Percentiles rank a stretch among this genome's conserved stretches.
Conservation (phyloP, 371 early-diverging fungal genomes). For the Syncephalis fuscata region DNA sequence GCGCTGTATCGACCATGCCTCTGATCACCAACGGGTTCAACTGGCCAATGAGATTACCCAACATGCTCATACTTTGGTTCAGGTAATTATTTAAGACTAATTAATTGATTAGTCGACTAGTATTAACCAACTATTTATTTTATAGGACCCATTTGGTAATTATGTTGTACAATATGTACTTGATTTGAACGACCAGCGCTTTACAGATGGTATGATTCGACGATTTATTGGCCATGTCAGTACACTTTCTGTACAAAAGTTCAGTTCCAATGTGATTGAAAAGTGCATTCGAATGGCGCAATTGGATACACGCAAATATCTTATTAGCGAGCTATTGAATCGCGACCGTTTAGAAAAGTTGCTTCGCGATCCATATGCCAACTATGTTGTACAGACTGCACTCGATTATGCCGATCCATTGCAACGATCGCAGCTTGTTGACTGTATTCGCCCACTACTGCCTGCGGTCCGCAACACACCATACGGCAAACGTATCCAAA, state of each 20-base stretch:
- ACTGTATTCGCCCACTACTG: slow-evolving; percentile 56
- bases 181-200: slow-evolving; percentile 51
- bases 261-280: slow-evolving; percentile 86
- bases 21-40: slow-evolving; percentile 48
- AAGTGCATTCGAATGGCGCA: slow-evolving; percentile 78
- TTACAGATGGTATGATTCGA: slow-evolving; percentile 50
- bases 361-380: slow-evolving; percentile 73
- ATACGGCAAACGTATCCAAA: slow-evolving; percentile 74
- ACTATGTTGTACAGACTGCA: slow-evolving; percentile 85
- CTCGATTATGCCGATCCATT: slow-evolving; percentile 69
- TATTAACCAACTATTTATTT: background rate
- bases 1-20: slow-evolving; percentile 84
- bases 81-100: background rate
- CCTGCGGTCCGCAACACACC: slow-evolving; percentile 71
- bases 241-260: slow-evolving; percentile 71
- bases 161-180: slow-evolving; percentile 96
- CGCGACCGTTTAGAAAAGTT: slow-evolving; percentile 46
- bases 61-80: background rate
- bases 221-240: slow-evolving; percentile 62
- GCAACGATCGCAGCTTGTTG: slow-evolving; percentile 52
- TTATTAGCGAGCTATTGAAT: slow-evolving; percentile 60
- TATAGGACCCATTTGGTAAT: slow-evolving; percentile 87
- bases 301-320: slow-evolving; percentile 36
- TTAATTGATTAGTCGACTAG: too few species aligned
- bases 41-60: slow-evolving; percentile 54